Evolutionary conservation across 257 asterid species (phyloP).

Genomic region (Buddleja alternifolia): DNA sequence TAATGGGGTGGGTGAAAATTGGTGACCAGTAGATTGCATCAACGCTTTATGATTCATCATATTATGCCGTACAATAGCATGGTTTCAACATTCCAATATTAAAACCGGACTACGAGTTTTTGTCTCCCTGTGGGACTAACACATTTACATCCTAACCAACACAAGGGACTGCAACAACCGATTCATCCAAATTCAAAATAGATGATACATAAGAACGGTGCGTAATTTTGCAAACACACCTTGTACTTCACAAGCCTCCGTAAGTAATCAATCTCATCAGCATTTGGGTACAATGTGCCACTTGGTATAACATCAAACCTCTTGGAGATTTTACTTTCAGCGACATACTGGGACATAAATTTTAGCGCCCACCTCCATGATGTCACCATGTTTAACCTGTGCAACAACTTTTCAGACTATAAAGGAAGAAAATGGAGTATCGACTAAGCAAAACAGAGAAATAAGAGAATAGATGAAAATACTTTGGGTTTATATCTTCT

Average conservation of each 20-base stretch:
- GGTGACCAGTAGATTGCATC: neutral
- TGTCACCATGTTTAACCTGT: constrained; percentile 74
- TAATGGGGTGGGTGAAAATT: neutral
- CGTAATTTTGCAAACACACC: constrained; percentile 43
- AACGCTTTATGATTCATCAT: neutral
- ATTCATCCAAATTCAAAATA: constrained; percentile 15
- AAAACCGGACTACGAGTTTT: too few relatives aligned
- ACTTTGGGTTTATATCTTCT: neutral
- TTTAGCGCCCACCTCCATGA: constrained; percentile 70
- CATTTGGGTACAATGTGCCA: constrained; percentile 86
- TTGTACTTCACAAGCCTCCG: constrained; percentile 84
- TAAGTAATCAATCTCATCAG: constrained; percentile 89
- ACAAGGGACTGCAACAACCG: constrained; percentile 13
- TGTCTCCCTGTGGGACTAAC: too few relatives aligned
- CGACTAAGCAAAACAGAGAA: neutral
- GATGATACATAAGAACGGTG: neutral
- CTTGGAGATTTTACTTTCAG: constrained; percentile 72
- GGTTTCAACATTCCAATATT: too few relatives aligned
- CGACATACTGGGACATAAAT: constrained; percentile 70
- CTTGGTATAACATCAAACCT: constrained; percentile 88
- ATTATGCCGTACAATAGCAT: too few relatives aligned
- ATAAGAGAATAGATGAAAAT: neutral
- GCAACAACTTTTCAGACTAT: constrained; percentile 22
- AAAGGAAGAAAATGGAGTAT: constrained; percentile 7
- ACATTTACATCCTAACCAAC: neutral